Conservation (phyloP, 208 protist genomes). For the Phytomonas serpens region DNA sequence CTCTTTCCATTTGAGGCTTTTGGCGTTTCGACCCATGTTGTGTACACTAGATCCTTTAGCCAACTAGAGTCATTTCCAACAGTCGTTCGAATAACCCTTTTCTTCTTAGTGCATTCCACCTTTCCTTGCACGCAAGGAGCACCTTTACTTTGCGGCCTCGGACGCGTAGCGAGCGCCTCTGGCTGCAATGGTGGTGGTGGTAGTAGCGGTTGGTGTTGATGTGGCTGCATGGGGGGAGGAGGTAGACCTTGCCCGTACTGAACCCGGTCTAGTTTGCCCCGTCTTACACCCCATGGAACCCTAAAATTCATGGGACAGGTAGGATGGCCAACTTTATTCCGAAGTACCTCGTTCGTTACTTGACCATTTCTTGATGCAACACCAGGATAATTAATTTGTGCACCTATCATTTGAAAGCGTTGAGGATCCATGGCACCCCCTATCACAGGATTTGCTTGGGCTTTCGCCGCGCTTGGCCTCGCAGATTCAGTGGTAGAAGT, state of each 20-base stretch:
- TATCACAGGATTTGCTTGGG: too few relatives aligned
- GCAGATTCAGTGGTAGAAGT: too few relatives aligned
- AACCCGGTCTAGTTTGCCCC: not conserved
- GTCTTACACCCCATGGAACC: not conserved
- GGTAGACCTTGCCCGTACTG: not conserved
- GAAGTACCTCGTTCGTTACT: not conserved
- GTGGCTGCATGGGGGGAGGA: not conserved
- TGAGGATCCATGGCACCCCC: too few relatives aligned
- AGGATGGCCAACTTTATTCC: not conserved
- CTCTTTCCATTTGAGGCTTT: not conserved
- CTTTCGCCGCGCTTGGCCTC: too few relatives aligned
- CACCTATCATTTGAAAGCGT: too few relatives aligned
- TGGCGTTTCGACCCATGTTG: slow-evolving; percentile 35
- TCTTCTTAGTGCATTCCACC: not conserved
- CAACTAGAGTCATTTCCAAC: slow-evolving; percentile 34
- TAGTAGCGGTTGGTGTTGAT: not conserved
- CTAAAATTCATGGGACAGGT: not conserved
- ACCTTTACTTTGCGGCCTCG: not conserved
- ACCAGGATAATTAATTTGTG: too few relatives aligned
- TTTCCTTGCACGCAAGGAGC: not conserved
- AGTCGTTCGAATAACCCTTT: slow-evolving; percentile 24
- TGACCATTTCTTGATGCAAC: not conserved
- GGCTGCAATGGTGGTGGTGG: not conserved
- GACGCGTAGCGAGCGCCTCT: slow-evolving; percentile 1
- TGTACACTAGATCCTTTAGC: slow-evolving; percentile 26